Evolutionary conservation across 139 green algal species (phyloP), one percentile per base, ranked within the genome.

Genomic region (Coccomyxa sp.): DNA sequence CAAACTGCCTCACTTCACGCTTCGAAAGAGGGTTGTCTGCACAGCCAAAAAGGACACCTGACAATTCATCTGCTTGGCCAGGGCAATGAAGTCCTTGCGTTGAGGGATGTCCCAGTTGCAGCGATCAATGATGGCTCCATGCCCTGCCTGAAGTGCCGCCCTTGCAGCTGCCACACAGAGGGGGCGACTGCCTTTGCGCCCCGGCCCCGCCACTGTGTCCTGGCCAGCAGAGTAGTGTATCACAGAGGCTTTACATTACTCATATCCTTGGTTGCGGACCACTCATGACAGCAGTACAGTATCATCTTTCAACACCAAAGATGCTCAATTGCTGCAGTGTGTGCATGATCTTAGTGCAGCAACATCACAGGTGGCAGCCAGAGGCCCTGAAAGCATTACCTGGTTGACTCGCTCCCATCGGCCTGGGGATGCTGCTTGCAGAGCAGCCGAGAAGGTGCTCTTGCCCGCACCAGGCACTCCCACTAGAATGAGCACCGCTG

Each of bases 121-220:
- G n/a, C 90, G 82, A 85, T 96, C 91, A 10, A 95, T 82, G 12
- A 95, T 50, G 39, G 88, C 84, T 75, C 78, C 77, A 2, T 36
- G 22, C 0, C 88, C 82, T 0, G 54, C 36, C 2, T 31, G n/a
- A 29, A 96, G 76, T 2, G 86, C 85, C 22, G n/a, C 10, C 0
- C 18, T 34, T 7, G 83, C 86, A n/a, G 83, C 81, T 7, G 41
- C 50, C 36, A 96, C 33, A 76, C 92, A 96, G 81, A 90, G 80
- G 80, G 93, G 70, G 24, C 86, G 81, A 0, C 54, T 93, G 68
- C 91, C 91, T 6, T 55, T 87, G 74, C 69, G 87, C 29, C 85
- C 85, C 6, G 54, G 68, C 8, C 33, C 24, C 2, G 68, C 76
- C n/a, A 93, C 85, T 38, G 68, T 83, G 71, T 92, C 90, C 71